These are phyloP conservation scores for Mucor racemosus DNA, from an alignment of 371 early-diverging fungal genomes.

Conservation along the genomic window DNA sequence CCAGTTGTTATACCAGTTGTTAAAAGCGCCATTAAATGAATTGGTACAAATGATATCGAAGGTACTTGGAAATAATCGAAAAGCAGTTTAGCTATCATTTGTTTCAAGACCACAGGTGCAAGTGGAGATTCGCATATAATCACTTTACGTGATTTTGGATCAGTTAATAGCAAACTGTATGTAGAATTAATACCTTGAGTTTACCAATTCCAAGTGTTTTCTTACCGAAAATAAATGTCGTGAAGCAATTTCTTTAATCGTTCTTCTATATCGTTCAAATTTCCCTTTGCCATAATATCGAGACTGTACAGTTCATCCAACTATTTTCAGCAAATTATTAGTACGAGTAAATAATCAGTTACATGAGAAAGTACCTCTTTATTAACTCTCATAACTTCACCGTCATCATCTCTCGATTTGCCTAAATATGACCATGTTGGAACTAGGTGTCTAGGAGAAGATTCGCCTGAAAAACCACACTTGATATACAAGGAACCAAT, in stretches of 20 bases:
- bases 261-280: conserved; percentile 43
- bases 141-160: conserved; percentile 88
- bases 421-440: conserved; percentile 55
- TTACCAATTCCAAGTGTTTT: neutral
- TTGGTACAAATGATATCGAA: conserved; percentile 82
- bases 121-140: conserved; percentile 82
- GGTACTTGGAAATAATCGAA: conserved; percentile 85
- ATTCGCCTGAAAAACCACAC: conserved; percentile 89
- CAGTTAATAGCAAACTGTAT: conserved; percentile 73
- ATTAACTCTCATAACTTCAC: conserved; percentile 51
- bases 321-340: conserved; percentile 16
- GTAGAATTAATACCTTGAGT: neutral
- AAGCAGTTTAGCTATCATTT: conserved; percentile 71
- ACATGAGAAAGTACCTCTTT: conserved; percentile 36
- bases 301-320: conserved; percentile 55
- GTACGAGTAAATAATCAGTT: neutral
- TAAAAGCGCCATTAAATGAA: conserved; percentile 75
- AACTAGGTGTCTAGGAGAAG: conserved; percentile 75
- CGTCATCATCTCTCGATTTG: conserved; percentile 36
- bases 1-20: conserved; percentile 83
- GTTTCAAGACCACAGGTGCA: conserved; percentile 76
- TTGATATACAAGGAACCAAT: conserved; percentile 84
- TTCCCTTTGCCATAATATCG: conserved; percentile 53
- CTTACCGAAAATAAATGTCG: conserved; percentile 53
- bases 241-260: conserved; percentile 46